Evolutionary conservation across 225 moss, liverwort and hornwort genomes (phyloP).

Genomic region (Polytrichum formosum): DNA sequence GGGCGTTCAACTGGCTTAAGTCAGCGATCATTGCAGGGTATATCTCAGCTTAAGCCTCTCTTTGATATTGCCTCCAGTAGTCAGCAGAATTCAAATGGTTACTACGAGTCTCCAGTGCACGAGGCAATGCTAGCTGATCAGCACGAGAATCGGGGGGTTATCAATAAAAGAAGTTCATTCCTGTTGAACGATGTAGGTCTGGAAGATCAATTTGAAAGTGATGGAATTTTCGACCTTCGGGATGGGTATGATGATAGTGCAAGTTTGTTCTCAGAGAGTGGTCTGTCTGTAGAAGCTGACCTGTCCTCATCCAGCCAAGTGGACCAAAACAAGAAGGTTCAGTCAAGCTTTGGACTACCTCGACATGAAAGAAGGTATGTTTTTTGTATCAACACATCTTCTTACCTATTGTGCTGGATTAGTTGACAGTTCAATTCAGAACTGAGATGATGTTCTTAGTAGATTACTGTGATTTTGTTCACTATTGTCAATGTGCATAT

Average conservation of each 20-base stretch:
- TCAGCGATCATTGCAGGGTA: constrained; percentile 1
- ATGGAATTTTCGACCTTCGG: constrained; percentile 26
- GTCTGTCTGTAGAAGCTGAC: constrained; percentile 47
- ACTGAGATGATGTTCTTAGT: background rate
- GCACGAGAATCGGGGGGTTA: constrained; percentile 15
- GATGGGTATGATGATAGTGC: constrained; percentile 38
- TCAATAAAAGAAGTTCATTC: constrained; percentile 23
- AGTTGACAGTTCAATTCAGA: too few species aligned
- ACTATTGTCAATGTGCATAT: background rate
- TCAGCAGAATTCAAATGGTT: constrained; percentile 31
- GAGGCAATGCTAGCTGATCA: constrained; percentile 24
- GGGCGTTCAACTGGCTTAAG: constrained; percentile 13
- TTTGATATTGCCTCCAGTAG: constrained; percentile 18
- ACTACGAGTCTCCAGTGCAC: constrained; percentile 34
- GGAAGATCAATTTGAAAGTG: constrained; percentile 29
- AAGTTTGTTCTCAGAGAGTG: constrained; percentile 51
- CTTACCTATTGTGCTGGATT: background rate
- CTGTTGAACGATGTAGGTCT: constrained; percentile 40
- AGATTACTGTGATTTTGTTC: background rate
- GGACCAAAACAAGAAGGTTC: constrained; percentile 31
- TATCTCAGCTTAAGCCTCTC: constrained; percentile 15
- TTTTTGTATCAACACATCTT: background rate
- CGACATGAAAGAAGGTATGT: constrained; percentile 34
- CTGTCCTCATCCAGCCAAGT: constrained; percentile 24
- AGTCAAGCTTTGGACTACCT: constrained; percentile 22